Base-by-base conservation (phyloP, 176 grass and related monocot genomes). In the Bromus sterilis region DNA sequence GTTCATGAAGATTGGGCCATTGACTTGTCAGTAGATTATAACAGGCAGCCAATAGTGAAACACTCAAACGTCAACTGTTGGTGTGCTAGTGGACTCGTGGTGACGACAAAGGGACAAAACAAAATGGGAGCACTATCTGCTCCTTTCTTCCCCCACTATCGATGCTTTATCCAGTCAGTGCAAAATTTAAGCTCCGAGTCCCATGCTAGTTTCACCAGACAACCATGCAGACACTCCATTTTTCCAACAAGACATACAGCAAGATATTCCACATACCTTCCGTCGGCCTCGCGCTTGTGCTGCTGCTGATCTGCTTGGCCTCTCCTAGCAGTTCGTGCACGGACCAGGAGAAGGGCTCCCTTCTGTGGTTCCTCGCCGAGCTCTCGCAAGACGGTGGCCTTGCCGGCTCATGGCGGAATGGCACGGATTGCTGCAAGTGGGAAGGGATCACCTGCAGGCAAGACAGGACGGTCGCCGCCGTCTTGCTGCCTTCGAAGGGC, bases 401-500 rank as follows among this genome's bases (percentile, higher is more conserved):
- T 7, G 1, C 68, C 1, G 16, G 2, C 6, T 77, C 76, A 11
- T 91, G 89, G 88, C 11, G 15, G 31, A 26, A 75, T 23, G 58
- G 15, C 18, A 62, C 31, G 1, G 69, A 84, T 18, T 91, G 89
- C 76, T 88, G 89, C 71, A 14, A 2, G 6, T 91, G 89, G 89
- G 56, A 88, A 29, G 89, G 89, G 8, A 64, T 91, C 69, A 57
- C 16, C 28, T 91, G 89, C 61, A 36, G 31, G 7, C 31, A 16
- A 36, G 34, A 81, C 40, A n/a, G 4, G 4, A 40, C 7, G 0
- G 44, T 91, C 24, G 28, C 3, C 7, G 6, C 35, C 0, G 44
- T 88, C 24, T 85, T 26, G 0, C 82, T 91, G 3, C 9, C 26
- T 5, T 65, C 41, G 12, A 85, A 21, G 13, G 23, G 53, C 15